A percentile compares a stretch with the other conserved stretches of the same genome.
These are phyloP conservation scores for Maudiozyma serrabonitensis DNA, from an alignment of 805 yeast genomes.

Conservation along the genomic window DNA sequence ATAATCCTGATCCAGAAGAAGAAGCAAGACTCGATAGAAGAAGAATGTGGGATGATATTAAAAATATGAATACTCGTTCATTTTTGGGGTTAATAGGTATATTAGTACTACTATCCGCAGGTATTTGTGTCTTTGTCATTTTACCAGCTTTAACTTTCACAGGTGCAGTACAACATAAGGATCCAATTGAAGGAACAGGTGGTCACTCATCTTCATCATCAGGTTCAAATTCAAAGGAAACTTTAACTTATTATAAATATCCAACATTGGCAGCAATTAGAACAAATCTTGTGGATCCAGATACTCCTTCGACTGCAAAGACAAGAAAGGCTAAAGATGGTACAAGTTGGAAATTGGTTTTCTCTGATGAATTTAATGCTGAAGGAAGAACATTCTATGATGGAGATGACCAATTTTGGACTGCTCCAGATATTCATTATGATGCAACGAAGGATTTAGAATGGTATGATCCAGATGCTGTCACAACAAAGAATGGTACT, in stretches of 20 bases:
- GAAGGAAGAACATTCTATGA: conserved; percentile 86
- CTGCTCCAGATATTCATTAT: conserved; percentile 74
- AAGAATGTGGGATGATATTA: conserved; percentile 54
- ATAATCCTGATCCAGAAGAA: conserved; percentile 90
- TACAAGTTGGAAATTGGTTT: conserved; percentile 62
- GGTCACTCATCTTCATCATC: background rate
- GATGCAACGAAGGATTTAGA: conserved; percentile 84
- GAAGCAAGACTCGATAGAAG: conserved; percentile 79
- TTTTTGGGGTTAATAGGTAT: conserved; percentile 55
- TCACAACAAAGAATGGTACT: conserved; percentile 65
- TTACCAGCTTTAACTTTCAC: conserved; percentile 80
- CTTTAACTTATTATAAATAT: conserved; percentile 40
- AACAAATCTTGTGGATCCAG: conserved; percentile 47
- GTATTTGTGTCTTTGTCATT: conserved; percentile 58
- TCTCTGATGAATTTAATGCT: conserved; percentile 83
- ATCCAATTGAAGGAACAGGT: background rate
- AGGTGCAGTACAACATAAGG: conserved; percentile 35
- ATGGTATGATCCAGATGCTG: conserved; percentile 94
- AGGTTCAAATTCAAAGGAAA: conserved; percentile 21
- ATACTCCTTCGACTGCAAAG: conserved; percentile 43
- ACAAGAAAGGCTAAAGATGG: conserved; percentile 52
- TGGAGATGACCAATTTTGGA: conserved; percentile 88
- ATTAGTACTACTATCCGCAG: conserved; percentile 48
- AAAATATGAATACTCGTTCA: conserved; percentile 55
- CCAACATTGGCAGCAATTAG: conserved; percentile 46